A percentile compares a stretch with the other conserved stretches of the same genome.
Conservation (phyloP, 495 filamentous ascomycete genomes). For the Hypoxylon crocopeplum region DNA sequence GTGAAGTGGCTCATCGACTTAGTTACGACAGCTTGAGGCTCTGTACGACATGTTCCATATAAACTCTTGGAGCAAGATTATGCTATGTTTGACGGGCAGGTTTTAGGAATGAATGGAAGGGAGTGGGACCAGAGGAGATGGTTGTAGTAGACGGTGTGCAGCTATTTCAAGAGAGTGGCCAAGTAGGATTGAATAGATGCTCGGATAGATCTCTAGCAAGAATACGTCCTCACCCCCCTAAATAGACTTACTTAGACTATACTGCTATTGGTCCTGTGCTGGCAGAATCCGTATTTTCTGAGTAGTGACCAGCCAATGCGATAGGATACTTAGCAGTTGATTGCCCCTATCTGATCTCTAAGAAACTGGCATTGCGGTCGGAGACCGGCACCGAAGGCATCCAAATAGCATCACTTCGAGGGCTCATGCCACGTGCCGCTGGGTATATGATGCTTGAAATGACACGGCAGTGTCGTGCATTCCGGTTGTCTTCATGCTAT, state of each 20-base stretch:
- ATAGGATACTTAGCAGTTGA: slow-evolving; percentile 8
- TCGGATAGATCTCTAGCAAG: background rate
- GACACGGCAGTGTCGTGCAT: slow-evolving; percentile 23
- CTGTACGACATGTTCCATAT: slow-evolving; percentile 39
- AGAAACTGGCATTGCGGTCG: slow-evolving; percentile 2
- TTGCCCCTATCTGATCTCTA: slow-evolving; percentile 5
- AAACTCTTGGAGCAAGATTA: slow-evolving; percentile 21
- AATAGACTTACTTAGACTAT: slow-evolving; percentile 1
- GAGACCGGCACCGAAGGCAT: slow-evolving; percentile 4
- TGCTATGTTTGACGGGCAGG: slow-evolving; percentile 12
- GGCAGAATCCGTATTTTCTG: background rate
- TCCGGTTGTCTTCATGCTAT: slow-evolving; percentile 12
- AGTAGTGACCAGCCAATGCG: slow-evolving; percentile 3
- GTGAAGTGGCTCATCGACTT: slow-evolving; percentile 25
- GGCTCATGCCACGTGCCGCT: slow-evolving; percentile 26
- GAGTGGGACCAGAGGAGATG: slow-evolving; percentile 13
- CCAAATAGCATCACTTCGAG: slow-evolving; percentile 10
- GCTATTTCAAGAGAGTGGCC: slow-evolving; percentile 8
- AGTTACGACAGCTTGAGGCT: slow-evolving; percentile 27
- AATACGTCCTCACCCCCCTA: background rate
- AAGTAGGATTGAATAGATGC: slow-evolving; percentile 11
- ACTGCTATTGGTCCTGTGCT: slow-evolving; percentile 10
- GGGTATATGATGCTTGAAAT: slow-evolving; percentile 10
- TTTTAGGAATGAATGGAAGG: slow-evolving; percentile 14
- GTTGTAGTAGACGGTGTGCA: slow-evolving; percentile 8